These are phyloP conservation scores for Tagetes erecta DNA, from an alignment of 129 eudicot species.

Conservation along the genomic window DNA sequence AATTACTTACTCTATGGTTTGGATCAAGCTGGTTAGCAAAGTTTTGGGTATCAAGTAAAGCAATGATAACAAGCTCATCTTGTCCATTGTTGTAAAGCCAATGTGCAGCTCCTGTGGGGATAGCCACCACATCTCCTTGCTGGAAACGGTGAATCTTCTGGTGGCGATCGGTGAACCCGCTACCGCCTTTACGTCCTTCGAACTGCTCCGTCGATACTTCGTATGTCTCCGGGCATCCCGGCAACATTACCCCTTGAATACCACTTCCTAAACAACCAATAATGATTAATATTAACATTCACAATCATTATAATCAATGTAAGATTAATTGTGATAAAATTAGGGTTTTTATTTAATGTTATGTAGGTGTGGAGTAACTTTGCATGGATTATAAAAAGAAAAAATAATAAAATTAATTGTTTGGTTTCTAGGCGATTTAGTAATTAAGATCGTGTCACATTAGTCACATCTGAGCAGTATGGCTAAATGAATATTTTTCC, in stretches of 20 bases:
- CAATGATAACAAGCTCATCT: conserved; percentile 22
- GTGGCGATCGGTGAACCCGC: conserved; percentile 35
- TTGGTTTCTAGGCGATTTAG: no score
- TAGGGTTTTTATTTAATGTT: no score
- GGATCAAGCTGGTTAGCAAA: conserved; percentile 39
- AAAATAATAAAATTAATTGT: no score
- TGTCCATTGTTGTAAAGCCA: conserved; percentile 44
- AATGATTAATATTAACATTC: background rate
- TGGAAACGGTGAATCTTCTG: conserved; percentile 35
- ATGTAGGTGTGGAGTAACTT: no score
- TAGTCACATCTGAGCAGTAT: no score
- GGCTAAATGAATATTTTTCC: no score
- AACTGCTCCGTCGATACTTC: conserved; percentile 37
- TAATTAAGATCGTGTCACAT: no score
- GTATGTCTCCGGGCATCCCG: conserved; percentile 72
- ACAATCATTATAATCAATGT: background rate
- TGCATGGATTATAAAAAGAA: no score
- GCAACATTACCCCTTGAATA: conserved; percentile 43
- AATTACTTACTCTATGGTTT: conserved; percentile 26
- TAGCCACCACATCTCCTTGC: conserved; percentile 40
- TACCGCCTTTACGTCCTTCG: conserved; percentile 22
- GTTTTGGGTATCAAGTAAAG: conserved; percentile 35
- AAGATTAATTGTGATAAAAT: no score
- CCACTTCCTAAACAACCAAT: conserved; percentile 52
- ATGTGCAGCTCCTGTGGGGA: conserved; percentile 47